Base-by-base conservation (phyloP, 805 yeast species). In the Sugiyamaella chiloensis region DNA sequence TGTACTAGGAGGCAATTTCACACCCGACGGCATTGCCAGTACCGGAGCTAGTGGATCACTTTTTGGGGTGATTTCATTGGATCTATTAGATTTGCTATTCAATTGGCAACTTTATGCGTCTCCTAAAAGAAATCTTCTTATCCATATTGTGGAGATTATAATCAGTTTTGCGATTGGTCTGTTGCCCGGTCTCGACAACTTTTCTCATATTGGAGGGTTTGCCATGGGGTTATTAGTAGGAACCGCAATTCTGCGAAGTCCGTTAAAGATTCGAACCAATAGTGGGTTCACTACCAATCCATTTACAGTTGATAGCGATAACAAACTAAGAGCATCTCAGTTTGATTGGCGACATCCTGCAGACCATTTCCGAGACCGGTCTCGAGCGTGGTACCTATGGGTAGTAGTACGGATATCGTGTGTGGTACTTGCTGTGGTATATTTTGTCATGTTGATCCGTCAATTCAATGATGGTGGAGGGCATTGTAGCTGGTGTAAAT, bases 161-260 rank as follows among this genome's bases (percentile, higher is more conserved):
- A 69, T 82, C 3, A 72, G 81, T 31, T 71, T 84, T 40, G 83
- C 75, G 5, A 64, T 84, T 16, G 90, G 90, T 0, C 66, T 84
- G 16, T 64, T 84, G 12, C 90, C 90, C 0, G 90, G 90, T 0
- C 60, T 84, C 46, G 90, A 84, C 62, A 84, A 84, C 60, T 84
- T 84, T 58, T 74, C 85, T 36, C 89, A 84, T 61, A 76, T 84
- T 55, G 90, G 90, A 8, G 90, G 90, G 4, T 81, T 83, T 64
- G 75, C 80, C 20, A 66, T 79, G 64, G 90, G 90, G 0, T 31
- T 80, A 0, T 59, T 78, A 23, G 54, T 72, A 27, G 78, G 83
- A 0, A 57, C 80, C 0, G 64, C 74, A 1, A 52, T 82, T 8
- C 58, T 84, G 32, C 71, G 78, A 32, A 82, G 80, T 52, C 90